Evolutionary conservation across 257 asterid species (phyloP).

Genomic region (Solanum megistacrolobum): DNA sequence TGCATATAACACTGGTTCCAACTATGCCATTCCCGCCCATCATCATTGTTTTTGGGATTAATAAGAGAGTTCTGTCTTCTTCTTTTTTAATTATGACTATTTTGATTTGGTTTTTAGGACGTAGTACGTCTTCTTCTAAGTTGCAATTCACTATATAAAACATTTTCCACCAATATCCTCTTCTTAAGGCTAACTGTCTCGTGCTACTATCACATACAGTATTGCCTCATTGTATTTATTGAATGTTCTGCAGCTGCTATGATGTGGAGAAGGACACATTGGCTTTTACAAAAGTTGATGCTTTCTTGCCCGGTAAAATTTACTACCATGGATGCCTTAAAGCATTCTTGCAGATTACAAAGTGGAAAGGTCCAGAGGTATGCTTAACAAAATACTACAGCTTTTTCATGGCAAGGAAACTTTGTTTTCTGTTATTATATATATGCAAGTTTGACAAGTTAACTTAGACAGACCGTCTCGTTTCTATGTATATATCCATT

Average conservation of each 20-base stretch:
- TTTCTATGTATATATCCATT: not conserved
- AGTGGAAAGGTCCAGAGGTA: conserved; percentile 99
- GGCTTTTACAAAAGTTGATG: conserved; percentile 81
- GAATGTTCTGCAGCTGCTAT: conserved; percentile 48
- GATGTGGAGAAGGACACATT: conserved; percentile 84
- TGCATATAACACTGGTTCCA: not conserved
- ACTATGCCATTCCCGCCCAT: not conserved
- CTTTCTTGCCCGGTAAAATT: conserved; percentile 67
- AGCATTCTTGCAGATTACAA: conserved; percentile 80
- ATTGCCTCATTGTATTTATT: not conserved
- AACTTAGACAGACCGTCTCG: not conserved
- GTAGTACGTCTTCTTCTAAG: not conserved
- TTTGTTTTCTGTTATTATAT: not conserved
- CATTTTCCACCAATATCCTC: not conserved
- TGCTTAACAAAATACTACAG: not conserved
- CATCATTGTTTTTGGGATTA: not conserved
- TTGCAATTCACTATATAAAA: not conserved
- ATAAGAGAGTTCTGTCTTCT: not conserved
- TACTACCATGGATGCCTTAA: conserved; percentile 95
- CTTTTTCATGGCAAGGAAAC: not conserved
- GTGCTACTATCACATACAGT: not conserved
- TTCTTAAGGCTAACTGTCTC: not conserved
- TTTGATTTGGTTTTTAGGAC: not conserved
- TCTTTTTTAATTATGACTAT: not conserved
- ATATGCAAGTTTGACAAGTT: not conserved